Conservation (phyloP, 2,329 filamentous ascomycete genomes). For the Fonsecaea monophora region DNA sequence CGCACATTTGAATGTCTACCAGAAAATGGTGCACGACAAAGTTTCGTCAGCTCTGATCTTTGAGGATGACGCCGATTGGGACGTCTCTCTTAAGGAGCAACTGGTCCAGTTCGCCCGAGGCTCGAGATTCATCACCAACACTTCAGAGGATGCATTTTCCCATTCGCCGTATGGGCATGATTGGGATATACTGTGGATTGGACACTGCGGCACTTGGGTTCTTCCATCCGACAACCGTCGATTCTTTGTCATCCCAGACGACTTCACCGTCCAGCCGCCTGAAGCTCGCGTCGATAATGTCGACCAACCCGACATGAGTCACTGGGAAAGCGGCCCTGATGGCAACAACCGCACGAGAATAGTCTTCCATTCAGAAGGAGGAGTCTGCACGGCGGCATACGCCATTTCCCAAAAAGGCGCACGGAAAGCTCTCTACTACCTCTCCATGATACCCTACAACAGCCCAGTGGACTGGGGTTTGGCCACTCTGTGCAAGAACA, state of each 20-base stretch:
- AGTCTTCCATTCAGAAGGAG: constrained; percentile 29
- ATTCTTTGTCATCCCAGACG: constrained; percentile 43
- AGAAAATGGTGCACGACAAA: constrained; percentile 54
- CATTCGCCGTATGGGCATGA: constrained; percentile 59
- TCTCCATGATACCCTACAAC: constrained; percentile 36
- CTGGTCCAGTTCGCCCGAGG: constrained; percentile 50
- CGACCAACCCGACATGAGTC: constrained; percentile 30
- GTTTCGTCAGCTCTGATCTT: constrained; percentile 59
- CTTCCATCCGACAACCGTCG: constrained; percentile 43
- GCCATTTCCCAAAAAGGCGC: constrained; percentile 37
- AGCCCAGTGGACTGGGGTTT: constrained; percentile 33
- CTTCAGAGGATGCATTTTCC: constrained; percentile 35
- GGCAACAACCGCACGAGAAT: constrained; percentile 31
- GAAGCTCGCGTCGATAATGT: constrained; percentile 31
- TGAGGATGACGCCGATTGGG: constrained; percentile 67
- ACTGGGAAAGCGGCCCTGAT: constrained; percentile 29
- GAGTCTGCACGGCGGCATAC: constrained; percentile 36
- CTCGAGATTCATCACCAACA: constrained; percentile 43
- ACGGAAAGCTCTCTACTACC: constrained; percentile 34
- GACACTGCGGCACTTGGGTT: constrained; percentile 53
- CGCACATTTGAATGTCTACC: constrained; percentile 49
- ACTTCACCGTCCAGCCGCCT: constrained; percentile 42
- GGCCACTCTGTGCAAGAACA: constrained; percentile 31
- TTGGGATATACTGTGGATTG: constrained; percentile 62
- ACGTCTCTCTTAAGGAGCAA: constrained; percentile 59